These are phyloP conservation scores for Cryptosporidium parvum DNA, from an alignment of 169 alveolate genomes.

Conservation along the genomic window DNA sequence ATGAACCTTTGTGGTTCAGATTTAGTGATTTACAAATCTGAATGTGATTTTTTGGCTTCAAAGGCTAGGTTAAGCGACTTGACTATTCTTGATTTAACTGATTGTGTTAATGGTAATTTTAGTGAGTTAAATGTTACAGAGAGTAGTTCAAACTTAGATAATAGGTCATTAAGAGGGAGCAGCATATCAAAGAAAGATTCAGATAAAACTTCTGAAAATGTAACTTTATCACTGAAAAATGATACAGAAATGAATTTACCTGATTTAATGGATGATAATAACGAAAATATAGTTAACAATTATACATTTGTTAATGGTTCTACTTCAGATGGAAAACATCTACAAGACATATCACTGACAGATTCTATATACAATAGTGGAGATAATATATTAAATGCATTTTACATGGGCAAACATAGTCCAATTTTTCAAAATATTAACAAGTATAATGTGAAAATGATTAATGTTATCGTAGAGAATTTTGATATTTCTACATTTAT, in stretches of 20 bases:
- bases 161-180: constrained; percentile 17
- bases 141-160: neutral
- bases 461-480: constrained; percentile 32
- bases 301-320: neutral
- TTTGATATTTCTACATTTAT: constrained; percentile 51
- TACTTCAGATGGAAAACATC: neutral
- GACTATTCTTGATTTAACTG: constrained; percentile 27
- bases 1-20: constrained; percentile 55
- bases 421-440: neutral
- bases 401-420: neutral
- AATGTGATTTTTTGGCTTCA: constrained; percentile 42
- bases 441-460: constrained; percentile 8
- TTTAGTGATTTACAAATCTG: constrained; percentile 14
- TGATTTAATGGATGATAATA: neutral
- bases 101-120: constrained; percentile 14
- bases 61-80: constrained; percentile 10
- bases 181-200: neutral
- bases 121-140: neutral
- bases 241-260: neutral
- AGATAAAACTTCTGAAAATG: neutral
- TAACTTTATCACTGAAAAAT: neutral
- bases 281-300: neutral
- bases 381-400: neutral
- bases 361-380: neutral
- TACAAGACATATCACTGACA: neutral